Base-by-base conservation (phyloP, 805 yeast genomes). In the Candida fluviatilis region DNA sequence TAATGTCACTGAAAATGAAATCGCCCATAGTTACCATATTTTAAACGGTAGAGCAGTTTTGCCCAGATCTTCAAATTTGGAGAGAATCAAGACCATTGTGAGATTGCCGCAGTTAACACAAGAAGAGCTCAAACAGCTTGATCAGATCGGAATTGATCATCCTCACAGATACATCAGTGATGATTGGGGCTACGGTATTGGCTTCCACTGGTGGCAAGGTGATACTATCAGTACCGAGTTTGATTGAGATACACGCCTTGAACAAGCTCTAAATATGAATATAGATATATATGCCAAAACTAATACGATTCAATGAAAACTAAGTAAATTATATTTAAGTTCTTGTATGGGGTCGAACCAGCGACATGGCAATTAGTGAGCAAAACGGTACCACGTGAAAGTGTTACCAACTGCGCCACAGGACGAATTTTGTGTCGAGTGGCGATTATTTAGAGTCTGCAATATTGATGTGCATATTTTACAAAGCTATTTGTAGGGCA, bases 51-150 rank as follows among this genome's bases (percentile, higher is more conserved):
- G 83, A 39, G 66, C 71, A 7, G 79, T 74, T 2, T 60, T 85
- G 34, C 88, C 93, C 32, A 77, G 90, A 62, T 81, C 95, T 0
- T 69, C 79, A 12, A 85, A 83, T 36, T 66, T 75, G n/a, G 72
- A 71, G 17, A 76, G 95, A 55, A 74, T 86, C 36, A 64, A 58
- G 42, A 48, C 51, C 10, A 68, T 62, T n/a, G 53, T 58, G 14
- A 42, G 53, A 30, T 48, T 57, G 25, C 70, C 75, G 4, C 51
- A 55, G 2, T 48, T 73, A 29, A 52, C 69, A 2, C 40, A 54
- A 18, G 64, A 60, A 7, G 78, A 73, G 8, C 43, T 72, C 23
- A 41, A 39, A 0, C 37, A 39, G 3, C 50, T 73, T 36, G 61
- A 63, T 38, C 35, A 52, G 27, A 37, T 58, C 25, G 69, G 70